A percentile compares a stretch with the other conserved stretches of the same genome.
Conservation (phyloP, 2,329 filamentous ascomycete species). For the Xylariaceae sp. region DNA sequence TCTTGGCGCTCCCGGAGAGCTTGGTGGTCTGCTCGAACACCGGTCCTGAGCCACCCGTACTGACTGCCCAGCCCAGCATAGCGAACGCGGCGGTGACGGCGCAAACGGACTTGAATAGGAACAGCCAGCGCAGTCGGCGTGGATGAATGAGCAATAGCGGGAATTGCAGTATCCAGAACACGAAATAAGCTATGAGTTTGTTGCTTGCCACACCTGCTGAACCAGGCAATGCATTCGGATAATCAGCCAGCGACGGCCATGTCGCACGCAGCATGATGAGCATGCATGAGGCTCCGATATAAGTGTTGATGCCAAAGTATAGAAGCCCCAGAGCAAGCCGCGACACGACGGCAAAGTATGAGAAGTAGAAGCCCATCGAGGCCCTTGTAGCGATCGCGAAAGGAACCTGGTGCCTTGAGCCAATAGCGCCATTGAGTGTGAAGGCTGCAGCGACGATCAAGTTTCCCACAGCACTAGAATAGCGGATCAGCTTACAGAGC, state of each 20-base stretch:
- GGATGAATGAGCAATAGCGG: slow-evolving; percentile 47
- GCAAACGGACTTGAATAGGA: slow-evolving; percentile 35
- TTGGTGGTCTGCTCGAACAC: slow-evolving; percentile 10
- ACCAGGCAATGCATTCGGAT: slow-evolving; percentile 4
- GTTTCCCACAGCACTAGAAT: slow-evolving; percentile 3
- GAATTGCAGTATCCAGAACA: slow-evolving; percentile 47
- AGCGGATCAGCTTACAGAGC: not conserved
- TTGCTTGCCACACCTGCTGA: slow-evolving; percentile 41
- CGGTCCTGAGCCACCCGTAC: slow-evolving; percentile 19
- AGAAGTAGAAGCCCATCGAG: slow-evolving; percentile 7
- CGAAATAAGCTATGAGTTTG: slow-evolving; percentile 45
- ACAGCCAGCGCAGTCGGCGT: slow-evolving; percentile 42
- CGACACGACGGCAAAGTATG: slow-evolving; percentile 5
- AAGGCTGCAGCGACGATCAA: slow-evolving; percentile 3
- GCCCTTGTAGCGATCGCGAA: slow-evolving; percentile 5
- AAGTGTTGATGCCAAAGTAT: slow-evolving; percentile 5
- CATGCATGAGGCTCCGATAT: slow-evolving; percentile 5
- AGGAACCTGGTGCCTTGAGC: slow-evolving; percentile 6
- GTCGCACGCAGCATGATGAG: slow-evolving; percentile 3
- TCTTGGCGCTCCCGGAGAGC: slow-evolving; percentile 4
- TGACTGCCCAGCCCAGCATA: slow-evolving; percentile 22
- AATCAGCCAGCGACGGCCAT: slow-evolving; percentile 1
- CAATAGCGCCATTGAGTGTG: slow-evolving; percentile 7
- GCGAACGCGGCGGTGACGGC: slow-evolving; percentile 28
- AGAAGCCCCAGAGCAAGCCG: slow-evolving; percentile 1